Evolutionary conservation across 345 rosid genomes (phyloP).

Genomic region (Syzygium aromaticum): DNA sequence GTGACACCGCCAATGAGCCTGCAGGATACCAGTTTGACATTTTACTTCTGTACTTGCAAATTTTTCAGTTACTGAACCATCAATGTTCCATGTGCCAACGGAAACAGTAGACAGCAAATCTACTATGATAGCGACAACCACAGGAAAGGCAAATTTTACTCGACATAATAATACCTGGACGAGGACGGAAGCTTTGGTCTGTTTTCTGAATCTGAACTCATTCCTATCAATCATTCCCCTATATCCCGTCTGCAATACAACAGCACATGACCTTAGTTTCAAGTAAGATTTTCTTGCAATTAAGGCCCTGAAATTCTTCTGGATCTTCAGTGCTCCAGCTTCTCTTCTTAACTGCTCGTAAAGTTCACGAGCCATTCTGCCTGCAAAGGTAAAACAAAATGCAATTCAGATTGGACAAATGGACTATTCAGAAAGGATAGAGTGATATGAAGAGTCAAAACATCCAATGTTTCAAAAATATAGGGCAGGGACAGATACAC

Average conservation of each 20-base stretch:
- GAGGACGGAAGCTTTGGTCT: slow-evolving; percentile 64
- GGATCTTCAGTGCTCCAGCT: slow-evolving; percentile 79
- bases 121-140: neutral
- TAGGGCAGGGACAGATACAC: neutral
- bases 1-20: slow-evolving; percentile 68
- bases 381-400: slow-evolving; percentile 17
- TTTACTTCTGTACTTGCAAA: neutral
- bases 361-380: slow-evolving; percentile 45
- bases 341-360: slow-evolving; percentile 51
- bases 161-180: slow-evolving; percentile 47
- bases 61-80: neutral
- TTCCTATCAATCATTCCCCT: slow-evolving; percentile 82
- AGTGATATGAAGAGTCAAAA: neutral
- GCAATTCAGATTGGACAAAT: neutral
- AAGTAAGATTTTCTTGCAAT: slow-evolving; percentile 47
- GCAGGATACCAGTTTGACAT: slow-evolving; percentile 9
- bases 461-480: neutral
- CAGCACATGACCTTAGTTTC: slow-evolving; percentile 38
- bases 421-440: neutral
- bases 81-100: neutral
- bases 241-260: slow-evolving; percentile 73
- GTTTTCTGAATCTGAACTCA: slow-evolving; percentile 72
- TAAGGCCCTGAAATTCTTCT: slow-evolving; percentile 63
- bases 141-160: neutral
- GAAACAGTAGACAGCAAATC: neutral